These are phyloP conservation scores for Cladophialophora yegresii DNA, from an alignment of 2,329 filamentous ascomycete genomes.

Conservation along the genomic window DNA sequence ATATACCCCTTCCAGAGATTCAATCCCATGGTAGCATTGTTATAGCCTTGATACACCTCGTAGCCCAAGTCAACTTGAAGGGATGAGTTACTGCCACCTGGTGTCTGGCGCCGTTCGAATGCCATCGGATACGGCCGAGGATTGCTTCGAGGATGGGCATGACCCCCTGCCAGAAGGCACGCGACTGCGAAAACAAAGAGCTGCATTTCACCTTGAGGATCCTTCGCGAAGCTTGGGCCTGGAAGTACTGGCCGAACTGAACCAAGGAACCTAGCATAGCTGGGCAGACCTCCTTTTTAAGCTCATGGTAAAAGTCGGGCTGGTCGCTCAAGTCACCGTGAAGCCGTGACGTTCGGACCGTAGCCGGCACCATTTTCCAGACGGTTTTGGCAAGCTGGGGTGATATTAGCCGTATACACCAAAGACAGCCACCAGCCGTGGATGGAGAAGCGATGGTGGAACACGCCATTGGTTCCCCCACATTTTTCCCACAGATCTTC, in stretches of 20 bases:
- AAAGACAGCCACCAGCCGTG: not conserved
- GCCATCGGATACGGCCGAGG: slow-evolving; percentile 15
- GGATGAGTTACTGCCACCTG: slow-evolving; percentile 16
- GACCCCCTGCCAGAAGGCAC: not conserved
- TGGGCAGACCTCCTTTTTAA: not conserved
- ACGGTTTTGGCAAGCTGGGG: slow-evolving; percentile 9
- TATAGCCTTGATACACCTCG: slow-evolving; percentile 49
- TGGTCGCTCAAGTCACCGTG: slow-evolving; percentile 13
- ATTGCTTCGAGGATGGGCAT: slow-evolving; percentile 14
- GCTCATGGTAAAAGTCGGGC: not conserved
- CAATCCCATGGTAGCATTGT: slow-evolving; percentile 44
- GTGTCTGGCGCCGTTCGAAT: slow-evolving; percentile 17
- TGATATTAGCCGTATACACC: slow-evolving; percentile 18
- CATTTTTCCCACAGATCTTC: slow-evolving; percentile 3
- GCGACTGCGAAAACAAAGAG: slow-evolving; percentile 1
- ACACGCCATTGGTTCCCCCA: slow-evolving; percentile 16
- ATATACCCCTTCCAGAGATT: slow-evolving; percentile 53
- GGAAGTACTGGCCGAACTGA: not conserved
- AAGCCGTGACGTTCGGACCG: slow-evolving; percentile 13
- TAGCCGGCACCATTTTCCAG: slow-evolving; percentile 4
- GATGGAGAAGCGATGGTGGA: not conserved
- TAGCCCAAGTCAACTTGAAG: slow-evolving; percentile 51
- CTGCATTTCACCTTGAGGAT: not conserved
- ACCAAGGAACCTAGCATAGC: not conserved
- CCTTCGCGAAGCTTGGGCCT: not conserved